These are phyloP conservation scores for Mycena albidolilacea DNA, from an alignment of 768 basidiomycete species.

Conservation along the genomic window DNA sequence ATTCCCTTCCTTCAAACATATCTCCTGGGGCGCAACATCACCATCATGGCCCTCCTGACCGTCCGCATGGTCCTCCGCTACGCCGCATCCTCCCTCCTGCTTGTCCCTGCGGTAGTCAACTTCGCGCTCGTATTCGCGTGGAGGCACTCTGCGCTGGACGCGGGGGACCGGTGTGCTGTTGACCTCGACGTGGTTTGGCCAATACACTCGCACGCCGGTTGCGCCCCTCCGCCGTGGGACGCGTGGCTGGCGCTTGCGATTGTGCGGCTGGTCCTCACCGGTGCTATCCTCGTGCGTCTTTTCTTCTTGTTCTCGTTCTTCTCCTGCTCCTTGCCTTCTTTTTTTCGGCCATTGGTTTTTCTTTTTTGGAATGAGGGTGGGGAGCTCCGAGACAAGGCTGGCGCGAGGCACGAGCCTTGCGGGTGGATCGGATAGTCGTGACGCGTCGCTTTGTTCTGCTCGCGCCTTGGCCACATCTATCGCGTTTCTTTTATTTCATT, in stretches of 20 bases:
- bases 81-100: constrained; percentile 61
- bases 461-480: too few relatives aligned
- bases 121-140: constrained; percentile 68
- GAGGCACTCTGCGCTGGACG: constrained; percentile 58
- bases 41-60: constrained; percentile 49
- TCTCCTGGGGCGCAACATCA: constrained; percentile 50
- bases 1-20: constrained; percentile 58
- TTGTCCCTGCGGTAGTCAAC: constrained; percentile 70
- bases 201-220: constrained; percentile 48
- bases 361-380: not conserved
- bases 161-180: constrained; percentile 66
- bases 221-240: constrained; percentile 58
- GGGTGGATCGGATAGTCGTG: too few relatives aligned
- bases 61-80: constrained; percentile 54
- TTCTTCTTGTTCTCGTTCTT: not conserved
- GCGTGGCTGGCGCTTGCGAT: constrained; percentile 70
- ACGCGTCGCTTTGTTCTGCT: too few relatives aligned
- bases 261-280: constrained; percentile 69
- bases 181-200: constrained; percentile 82
- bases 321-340: too few relatives aligned
- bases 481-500: too few relatives aligned
- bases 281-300: constrained; percentile 66
- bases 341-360: not conserved
- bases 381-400: too few relatives aligned
- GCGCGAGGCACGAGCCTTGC: too few relatives aligned